Evolutionary conservation across 2,329 filamentous ascomycete genomes (phyloP), one percentile per base, ranked within the genome.

Genomic region (Stagonosporopsis tanaceti): DNA sequence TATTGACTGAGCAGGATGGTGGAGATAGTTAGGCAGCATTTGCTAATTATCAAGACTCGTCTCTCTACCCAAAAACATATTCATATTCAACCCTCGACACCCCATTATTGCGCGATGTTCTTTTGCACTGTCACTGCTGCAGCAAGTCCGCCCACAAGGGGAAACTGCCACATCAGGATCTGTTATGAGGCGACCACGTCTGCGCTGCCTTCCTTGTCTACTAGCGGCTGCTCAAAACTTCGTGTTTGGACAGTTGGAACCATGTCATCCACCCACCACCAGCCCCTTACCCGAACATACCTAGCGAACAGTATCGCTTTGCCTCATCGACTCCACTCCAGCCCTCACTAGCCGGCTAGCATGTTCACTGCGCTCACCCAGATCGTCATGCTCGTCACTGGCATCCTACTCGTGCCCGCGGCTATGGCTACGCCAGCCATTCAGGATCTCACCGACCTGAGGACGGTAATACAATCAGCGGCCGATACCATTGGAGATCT

Each of bases 381-480:
- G 14, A 38, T 27, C 30, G 62, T 46, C 42, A 75, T 74, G 71
- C 51, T 71, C 41, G 24, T 73, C 59, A 68, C 69, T 9, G 65
- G 69, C 27, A 58, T 70, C 47, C 56, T 74, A 46, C 64, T 74
- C 17, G 55, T 59, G 4, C 67, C 70, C 14, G 53, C 59, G 8
- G 62, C 60, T 15, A 50, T 70, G 40, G 65, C 66, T 50, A 55
- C 57, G 14, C 67, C 66, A 20, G 71, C 72, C 24, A 48, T 72
- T n/a, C 67, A 69, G 24, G 72, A 76, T 50, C 61, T 76, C 5
- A 35, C 50, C 38, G 63, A 72, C 54, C 54, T 76, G 54, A 65
- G 61, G 50, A 58, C 60, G 2, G 59, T 72, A 45, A 69, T 75
- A 53, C 68, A 69, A 47, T 50, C 65, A 14, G 68, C 67, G 30